Percentiles rank a stretch among this genome's conserved stretches.
Evolutionary conservation across 2,329 filamentous ascomycete genomes (phyloP).

Genomic region (Aspergillus proliferans): DNA sequence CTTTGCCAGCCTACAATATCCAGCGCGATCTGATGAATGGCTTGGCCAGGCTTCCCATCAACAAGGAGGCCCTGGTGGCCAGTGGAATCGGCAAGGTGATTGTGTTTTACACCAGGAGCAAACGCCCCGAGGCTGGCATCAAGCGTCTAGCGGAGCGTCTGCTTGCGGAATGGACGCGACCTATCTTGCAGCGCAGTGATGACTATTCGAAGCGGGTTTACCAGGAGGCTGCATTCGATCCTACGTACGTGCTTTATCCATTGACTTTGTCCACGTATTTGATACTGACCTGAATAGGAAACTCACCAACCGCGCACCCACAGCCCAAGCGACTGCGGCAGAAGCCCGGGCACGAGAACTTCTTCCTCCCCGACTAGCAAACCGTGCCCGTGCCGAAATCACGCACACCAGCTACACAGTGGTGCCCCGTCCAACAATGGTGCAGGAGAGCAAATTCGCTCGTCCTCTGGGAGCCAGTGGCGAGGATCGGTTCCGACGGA

Average conservation of each 20-base stretch:
- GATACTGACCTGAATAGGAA: constrained; percentile 24
- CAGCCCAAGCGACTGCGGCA: constrained; percentile 37
- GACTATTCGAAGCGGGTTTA: constrained; percentile 82
- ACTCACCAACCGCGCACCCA: constrained; percentile 28
- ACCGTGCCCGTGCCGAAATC: constrained; percentile 54
- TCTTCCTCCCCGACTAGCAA: constrained; percentile 48
- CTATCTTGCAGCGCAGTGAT: constrained; percentile 86
- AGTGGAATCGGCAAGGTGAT: constrained; percentile 95
- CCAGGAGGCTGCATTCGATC: constrained; percentile 54
- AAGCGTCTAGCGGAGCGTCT: constrained; percentile 89
- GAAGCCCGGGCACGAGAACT: constrained; percentile 49
- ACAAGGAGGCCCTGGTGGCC: constrained; percentile 82
- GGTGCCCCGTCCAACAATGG: constrained; percentile 53
- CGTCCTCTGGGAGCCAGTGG: constrained; percentile 42
- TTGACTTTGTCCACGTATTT: neutral
- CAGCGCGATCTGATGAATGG: constrained; percentile 88
- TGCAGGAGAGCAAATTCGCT: constrained; percentile 40
- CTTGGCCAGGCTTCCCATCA: constrained; percentile 73
- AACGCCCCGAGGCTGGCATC: constrained; percentile 78
- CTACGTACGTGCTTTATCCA: constrained; percentile 34
- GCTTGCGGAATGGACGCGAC: constrained; percentile 91
- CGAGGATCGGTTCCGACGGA: constrained; percentile 44
- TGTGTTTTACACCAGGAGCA: constrained; percentile 94
- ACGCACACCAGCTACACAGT: constrained; percentile 57
- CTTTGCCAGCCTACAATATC: constrained; percentile 92